Base-by-base conservation (phyloP, 2,329 filamentous ascomycete species). In the Claviceps sp. region DNA sequence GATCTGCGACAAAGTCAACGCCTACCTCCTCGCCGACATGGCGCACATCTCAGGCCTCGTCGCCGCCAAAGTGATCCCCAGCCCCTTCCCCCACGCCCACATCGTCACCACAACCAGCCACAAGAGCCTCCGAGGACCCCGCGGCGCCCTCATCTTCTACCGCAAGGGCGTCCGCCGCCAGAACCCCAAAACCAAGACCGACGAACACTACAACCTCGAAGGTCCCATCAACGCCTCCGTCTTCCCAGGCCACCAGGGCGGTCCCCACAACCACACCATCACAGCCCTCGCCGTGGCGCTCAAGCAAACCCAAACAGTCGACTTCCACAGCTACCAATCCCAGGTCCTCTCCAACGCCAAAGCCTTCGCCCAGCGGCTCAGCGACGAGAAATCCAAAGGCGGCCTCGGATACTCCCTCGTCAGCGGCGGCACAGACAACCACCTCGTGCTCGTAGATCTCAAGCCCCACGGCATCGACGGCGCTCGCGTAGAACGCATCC, bases 241-340 rank as follows among this genome's bases (percentile, higher is more conserved):
- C 56, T 98, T 98, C 77, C 93, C 93, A 16, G 93, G 93, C 52
- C 93, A 98, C 71, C 93, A 98, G 70, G 93, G 93, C 66, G 93
- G 93, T 24, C 93, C 93, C 51, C 93, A 98, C 73, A 98, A 98
- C 75, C 93, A 98, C 76, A 98, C 93, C 61, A 98, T 98, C 68
- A 94, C 93, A 39, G 93, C 93, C 45, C 77, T 98, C 30, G 83
- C 93, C 19, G 93, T 98, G 48, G 93, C 93, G 13, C 78, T 98
- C 54, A 94, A 95, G 73, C 93, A 98, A 71, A 89, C 89, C 3
- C 88, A 90, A 65, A 82, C 82, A 5, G 81, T 85, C 48, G 90
- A 95, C 65, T 98, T 98, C 77, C 87, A 85, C 67, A 78, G 86
- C 51, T 98, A 98, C 73, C 93, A 98, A 71, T 76, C 87, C 62